Percentiles rank a stretch among this genome's conserved stretches.
Conservation (phyloP, 306 rosid genomes). For the Casuarina cunninghamiana region DNA sequence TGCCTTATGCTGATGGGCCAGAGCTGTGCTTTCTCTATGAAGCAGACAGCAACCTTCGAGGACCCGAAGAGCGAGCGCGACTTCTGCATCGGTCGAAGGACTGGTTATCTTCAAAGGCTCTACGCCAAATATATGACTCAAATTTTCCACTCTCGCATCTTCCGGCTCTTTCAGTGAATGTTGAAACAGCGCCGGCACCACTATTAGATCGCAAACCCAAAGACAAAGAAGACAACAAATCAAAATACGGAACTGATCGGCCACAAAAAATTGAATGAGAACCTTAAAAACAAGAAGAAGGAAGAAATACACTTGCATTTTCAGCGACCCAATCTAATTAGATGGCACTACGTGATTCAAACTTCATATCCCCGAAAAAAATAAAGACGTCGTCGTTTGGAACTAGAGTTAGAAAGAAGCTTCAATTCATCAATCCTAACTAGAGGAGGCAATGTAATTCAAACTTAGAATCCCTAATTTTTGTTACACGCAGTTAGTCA, state of each 20-base stretch:
- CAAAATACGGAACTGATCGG: too few relatives aligned
- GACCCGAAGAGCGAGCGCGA: constrained; percentile 61
- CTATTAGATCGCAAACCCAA: constrained; percentile 35
- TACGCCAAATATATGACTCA: constrained; percentile 72
- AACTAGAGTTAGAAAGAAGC: background rate
- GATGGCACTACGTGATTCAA: background rate
- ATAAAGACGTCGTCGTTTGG: background rate
- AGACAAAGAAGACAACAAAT: too few relatives aligned
- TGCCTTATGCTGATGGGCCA: constrained; percentile 63
- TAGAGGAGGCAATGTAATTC: background rate
- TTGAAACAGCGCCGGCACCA: constrained; percentile 82
- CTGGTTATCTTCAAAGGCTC: constrained; percentile 70
- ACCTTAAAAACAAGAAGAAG: background rate
- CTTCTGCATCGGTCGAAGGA: constrained; percentile 70
- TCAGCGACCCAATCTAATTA: background rate
- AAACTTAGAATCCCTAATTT: background rate
- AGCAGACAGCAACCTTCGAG: constrained; percentile 79
- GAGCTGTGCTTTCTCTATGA: constrained; percentile 52
- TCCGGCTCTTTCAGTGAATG: constrained; percentile 70
- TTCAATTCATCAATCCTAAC: background rate
- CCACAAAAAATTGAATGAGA: too few relatives aligned
- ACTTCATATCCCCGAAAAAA: background rate
- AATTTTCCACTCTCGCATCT: constrained; percentile 49
- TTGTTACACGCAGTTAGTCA: background rate
- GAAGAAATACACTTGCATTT: background rate